Evolutionary conservation across 1,284 basidiomycete species (phyloP), one percentile per base, ranked within the genome.

Genomic region (Anthracocystis walkeri): DNA sequence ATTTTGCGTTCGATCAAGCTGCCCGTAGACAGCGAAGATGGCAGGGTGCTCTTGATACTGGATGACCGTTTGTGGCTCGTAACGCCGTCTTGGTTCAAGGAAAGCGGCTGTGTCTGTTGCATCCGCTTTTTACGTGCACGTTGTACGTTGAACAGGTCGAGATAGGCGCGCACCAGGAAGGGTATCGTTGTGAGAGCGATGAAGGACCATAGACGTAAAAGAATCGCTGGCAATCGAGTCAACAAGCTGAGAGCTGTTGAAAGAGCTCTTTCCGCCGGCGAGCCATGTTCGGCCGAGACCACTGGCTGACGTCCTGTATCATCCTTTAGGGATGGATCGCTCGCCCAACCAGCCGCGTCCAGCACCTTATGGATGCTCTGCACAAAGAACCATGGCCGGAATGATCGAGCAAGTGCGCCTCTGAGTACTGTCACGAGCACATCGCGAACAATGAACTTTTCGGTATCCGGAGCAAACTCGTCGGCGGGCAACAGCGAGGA

Each of bases 381-480:
- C 10, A 71, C 68, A 29, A 77, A 58, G 48, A 77, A 77, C 71
- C 75, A 77, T 2, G 75, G 75, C 10, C 75, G 64, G 20, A 55
- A 65, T 0, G 66, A 65, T 10, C 65, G 65, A 27, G 61, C 67
- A 2, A 77, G 58, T 23, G 59, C 63, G 14, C 66, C 70, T 50
- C 75, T 44, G 11, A 75, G 68, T 27, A 75, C 75, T 4, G 64
- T 65, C 27, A 75, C 73, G 12, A 72, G 50, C 16, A 77, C 75
- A 53, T 77, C 75, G 20, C 75, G 67, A 4, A 74, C 64, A 31
- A 77, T 71, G 53, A 71, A 75, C 51, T 61, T 70, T 51, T 77
- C 71, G 11, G 71, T 74, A n/a, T 77, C 67, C 2, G 70, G 68
- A n/a, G 64, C 56, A 21, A 46, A 71, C 38, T 77, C 71, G 41